These are phyloP conservation scores for Aspergillus wentii DNA, from an alignment of 495 filamentous ascomycete species.

Conservation along the genomic window DNA sequence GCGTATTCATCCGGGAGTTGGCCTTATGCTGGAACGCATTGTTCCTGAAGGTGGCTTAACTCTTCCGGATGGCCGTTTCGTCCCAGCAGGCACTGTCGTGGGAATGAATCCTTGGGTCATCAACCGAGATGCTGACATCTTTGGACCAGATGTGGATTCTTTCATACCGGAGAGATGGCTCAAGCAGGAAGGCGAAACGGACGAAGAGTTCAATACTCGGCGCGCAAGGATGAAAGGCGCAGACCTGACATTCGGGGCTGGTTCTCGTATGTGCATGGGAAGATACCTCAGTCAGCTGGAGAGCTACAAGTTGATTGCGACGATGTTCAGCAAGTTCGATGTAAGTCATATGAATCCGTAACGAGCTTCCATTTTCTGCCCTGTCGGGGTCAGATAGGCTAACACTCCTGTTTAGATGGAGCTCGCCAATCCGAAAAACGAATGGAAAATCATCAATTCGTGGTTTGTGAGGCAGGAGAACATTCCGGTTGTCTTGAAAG, in stretches of 20 bases:
- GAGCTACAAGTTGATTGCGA: slow-evolving; percentile 73
- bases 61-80: slow-evolving; percentile 40
- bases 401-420: slow-evolving; percentile 15
- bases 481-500: slow-evolving; percentile 9
- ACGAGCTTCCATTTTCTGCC: not conserved
- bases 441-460: slow-evolving; percentile 25
- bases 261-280: slow-evolving; percentile 58
- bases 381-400: not conserved
- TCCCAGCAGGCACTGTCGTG: slow-evolving; percentile 54
- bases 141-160: slow-evolving; percentile 43
- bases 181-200: slow-evolving; percentile 15
- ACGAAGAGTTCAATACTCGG: slow-evolving; percentile 14
- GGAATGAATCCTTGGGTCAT: slow-evolving; percentile 58
- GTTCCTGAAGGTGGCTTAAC: slow-evolving; percentile 51
- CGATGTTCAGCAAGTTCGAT: slow-evolving; percentile 63
- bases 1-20: slow-evolving; percentile 59
- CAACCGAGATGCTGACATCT: slow-evolving; percentile 49
- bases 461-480: slow-evolving; percentile 33
- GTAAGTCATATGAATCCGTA: slow-evolving; percentile 14
- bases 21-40: slow-evolving; percentile 58
- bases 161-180: slow-evolving; percentile 41
- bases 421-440: slow-evolving; percentile 16
- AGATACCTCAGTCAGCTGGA: slow-evolving; percentile 68
- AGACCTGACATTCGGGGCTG: slow-evolving; percentile 54
- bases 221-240: slow-evolving; percentile 21